Percentiles rank a stretch among this genome's conserved stretches.
phyloP scores from a whole-genome alignment of 2,329 filamentous ascomycete species.

The Fusarium coicis region DNA sequence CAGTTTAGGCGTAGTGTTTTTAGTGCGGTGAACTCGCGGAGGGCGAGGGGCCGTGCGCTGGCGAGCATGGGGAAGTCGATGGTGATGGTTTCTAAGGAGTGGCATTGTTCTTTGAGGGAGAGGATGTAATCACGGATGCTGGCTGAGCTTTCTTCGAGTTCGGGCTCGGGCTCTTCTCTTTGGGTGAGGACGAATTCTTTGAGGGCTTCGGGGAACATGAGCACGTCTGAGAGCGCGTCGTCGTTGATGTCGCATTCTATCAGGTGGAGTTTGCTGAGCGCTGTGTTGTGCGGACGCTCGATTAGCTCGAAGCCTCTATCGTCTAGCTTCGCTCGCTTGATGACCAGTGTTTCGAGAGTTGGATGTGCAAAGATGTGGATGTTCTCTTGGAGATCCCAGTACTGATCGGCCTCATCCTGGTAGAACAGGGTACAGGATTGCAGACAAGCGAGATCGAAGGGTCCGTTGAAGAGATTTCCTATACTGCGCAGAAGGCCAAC shows the following conservation, averaged over 20 bases:
- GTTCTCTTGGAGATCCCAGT: slow-evolving; percentile 63
- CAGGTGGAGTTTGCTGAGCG: slow-evolving; percentile 55
- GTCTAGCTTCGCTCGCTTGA: slow-evolving; percentile 58
- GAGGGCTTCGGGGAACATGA: slow-evolving; percentile 57
- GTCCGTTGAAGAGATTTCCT: slow-evolving; percentile 60
- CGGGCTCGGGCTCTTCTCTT: slow-evolving; percentile 50
- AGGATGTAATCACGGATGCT: slow-evolving; percentile 59
- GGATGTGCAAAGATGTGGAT: slow-evolving; percentile 64
- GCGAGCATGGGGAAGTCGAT: slow-evolving; percentile 57
- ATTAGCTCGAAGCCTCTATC: slow-evolving; percentile 59
- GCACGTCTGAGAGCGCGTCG: slow-evolving; percentile 50
- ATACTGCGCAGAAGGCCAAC: slow-evolving; percentile 57
- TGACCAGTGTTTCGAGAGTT: slow-evolving; percentile 57
- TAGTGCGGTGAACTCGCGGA: slow-evolving; percentile 56
- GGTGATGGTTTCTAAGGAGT: slow-evolving; percentile 57
- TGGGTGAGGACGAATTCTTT: slow-evolving; percentile 61
- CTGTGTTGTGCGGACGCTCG: slow-evolving; percentile 60
- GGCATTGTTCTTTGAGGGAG: slow-evolving; percentile 53
- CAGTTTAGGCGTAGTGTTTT: slow-evolving; percentile 56
- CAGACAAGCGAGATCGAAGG: slow-evolving; percentile 61
- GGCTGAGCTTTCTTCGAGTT: slow-evolving; percentile 59
- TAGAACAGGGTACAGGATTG: slow-evolving; percentile 60
- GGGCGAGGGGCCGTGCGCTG: slow-evolving; percentile 54
- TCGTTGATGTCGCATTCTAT: slow-evolving; percentile 64
- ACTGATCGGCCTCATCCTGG: slow-evolving; percentile 55